phyloP scores from a whole-genome alignment of 1,284 basidiomycete species.

The Neonothopanus nambi region DNA sequence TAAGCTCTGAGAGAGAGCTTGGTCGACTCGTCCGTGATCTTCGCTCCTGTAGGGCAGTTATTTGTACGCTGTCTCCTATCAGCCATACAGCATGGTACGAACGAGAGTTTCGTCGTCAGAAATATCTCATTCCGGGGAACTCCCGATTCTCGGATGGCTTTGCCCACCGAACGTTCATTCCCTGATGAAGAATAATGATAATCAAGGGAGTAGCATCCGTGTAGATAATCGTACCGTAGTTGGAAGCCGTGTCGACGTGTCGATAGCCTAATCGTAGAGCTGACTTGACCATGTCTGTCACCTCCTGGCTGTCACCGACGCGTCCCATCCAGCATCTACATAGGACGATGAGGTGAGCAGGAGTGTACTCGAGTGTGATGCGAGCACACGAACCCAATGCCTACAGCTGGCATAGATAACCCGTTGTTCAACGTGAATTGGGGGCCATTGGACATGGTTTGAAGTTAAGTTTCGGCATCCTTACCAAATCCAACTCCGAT shows the following conservation, averaged over 20 bases:
- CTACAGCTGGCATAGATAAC: slow-evolving; percentile 20
- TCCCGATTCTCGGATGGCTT: slow-evolving; percentile 14
- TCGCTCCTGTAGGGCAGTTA: no score
- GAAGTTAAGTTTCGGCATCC: not conserved
- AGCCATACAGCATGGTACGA: not conserved
- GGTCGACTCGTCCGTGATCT: slow-evolving; percentile 18
- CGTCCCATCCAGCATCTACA: slow-evolving; percentile 28
- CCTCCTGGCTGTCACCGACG: slow-evolving; percentile 25
- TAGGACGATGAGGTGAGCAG: not conserved
- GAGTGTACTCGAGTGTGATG: not conserved
- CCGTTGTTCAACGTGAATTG: slow-evolving; percentile 25
- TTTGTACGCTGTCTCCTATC: not conserved
- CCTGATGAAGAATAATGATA: slow-evolving; percentile 1
- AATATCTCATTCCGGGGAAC: slow-evolving; percentile 17
- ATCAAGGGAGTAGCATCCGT: not conserved
- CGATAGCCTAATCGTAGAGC: slow-evolving; percentile 26
- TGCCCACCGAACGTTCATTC: slow-evolving; percentile 18
- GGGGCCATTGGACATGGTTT: not conserved
- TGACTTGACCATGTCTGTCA: slow-evolving; percentile 22
- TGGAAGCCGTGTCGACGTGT: slow-evolving; percentile 25
- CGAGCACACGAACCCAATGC: slow-evolving; percentile 23
- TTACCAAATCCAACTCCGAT: no score
- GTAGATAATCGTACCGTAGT: slow-evolving; percentile 11
- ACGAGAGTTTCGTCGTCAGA: slow-evolving; percentile 19
- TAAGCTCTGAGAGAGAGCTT: slow-evolving; percentile 14